Percentiles rank a stretch among this genome's conserved stretches.
phyloP scores from a whole-genome alignment of 2,329 filamentous ascomycete genomes.

The Aspergillus novoparasiticus region DNA sequence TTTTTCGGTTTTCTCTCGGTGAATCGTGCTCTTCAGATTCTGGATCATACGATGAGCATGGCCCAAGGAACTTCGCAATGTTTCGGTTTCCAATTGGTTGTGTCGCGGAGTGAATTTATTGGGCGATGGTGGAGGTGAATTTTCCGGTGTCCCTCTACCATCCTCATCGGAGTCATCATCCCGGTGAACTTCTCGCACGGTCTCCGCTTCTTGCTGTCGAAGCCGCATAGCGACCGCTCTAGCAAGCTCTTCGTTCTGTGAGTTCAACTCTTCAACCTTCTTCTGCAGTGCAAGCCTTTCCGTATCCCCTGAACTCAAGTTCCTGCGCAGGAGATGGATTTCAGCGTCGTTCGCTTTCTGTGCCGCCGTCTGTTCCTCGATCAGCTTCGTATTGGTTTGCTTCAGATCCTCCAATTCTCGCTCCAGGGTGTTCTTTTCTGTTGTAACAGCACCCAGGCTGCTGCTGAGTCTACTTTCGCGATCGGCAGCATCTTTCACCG shows the following conservation, averaged over 20 bases:
- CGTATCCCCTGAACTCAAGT: conserved; percentile 73
- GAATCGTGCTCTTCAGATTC: conserved; percentile 89
- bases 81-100: conserved; percentile 90
- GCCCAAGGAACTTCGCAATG: conserved; percentile 87
- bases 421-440: conserved; percentile 76
- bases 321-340: conserved; percentile 79
- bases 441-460: conserved; percentile 66
- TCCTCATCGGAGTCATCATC: conserved; percentile 66
- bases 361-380: conserved; percentile 75
- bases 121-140: conserved; percentile 87
- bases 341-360: conserved; percentile 89
- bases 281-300: conserved; percentile 78
- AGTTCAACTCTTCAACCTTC: conserved; percentile 83
- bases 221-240: conserved; percentile 77
- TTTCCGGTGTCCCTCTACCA: conserved; percentile 77
- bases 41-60: conserved; percentile 97
- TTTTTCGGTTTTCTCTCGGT: conserved; percentile 98
- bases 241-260: conserved; percentile 89
- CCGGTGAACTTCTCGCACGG: conserved; percentile 60
- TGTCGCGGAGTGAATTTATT: conserved; percentile 90
- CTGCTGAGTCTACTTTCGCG: conserved; percentile 81
- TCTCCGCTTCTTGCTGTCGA: conserved; percentile 66
- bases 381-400: conserved; percentile 73
- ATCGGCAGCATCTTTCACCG: conserved; percentile 74
- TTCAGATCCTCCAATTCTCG: conserved; percentile 91